A percentile compares a stretch with the other conserved stretches of the same genome.
phyloP scores from a whole-genome alignment of 1,284 basidiomycete species.

The Malassezia yamatoensis region DNA sequence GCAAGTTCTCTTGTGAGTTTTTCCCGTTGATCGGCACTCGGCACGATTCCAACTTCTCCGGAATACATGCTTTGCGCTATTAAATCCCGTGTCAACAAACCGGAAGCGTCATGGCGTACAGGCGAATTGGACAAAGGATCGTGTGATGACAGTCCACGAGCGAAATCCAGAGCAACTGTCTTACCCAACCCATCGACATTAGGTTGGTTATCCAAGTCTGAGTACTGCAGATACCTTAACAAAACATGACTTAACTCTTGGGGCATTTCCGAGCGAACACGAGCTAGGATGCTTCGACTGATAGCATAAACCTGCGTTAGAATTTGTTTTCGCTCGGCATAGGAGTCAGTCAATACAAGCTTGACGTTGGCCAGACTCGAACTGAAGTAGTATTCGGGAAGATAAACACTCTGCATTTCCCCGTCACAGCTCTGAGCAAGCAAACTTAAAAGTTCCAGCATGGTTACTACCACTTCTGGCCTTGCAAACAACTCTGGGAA shows the following conservation, averaged over 20 bases:
- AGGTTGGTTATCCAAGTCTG: slow-evolving; percentile 25
- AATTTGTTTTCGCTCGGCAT: slow-evolving; percentile 73
- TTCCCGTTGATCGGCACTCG: not conserved
- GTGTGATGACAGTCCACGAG: slow-evolving; percentile 33
- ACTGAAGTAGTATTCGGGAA: slow-evolving; percentile 70
- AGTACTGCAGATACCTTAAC: slow-evolving; percentile 54
- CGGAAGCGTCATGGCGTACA: slow-evolving; percentile 37
- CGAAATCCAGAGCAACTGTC: slow-evolving; percentile 40
- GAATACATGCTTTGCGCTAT: slow-evolving; percentile 33
- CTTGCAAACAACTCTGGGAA: slow-evolving; percentile 93
- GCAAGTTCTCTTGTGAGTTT: slow-evolving; percentile 49
- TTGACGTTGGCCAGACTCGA: slow-evolving; percentile 66
- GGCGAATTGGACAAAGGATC: slow-evolving; percentile 34
- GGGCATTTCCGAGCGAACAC: slow-evolving; percentile 75
- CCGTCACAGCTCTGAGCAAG: slow-evolving; percentile 79
- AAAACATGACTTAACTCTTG: slow-evolving; percentile 83
- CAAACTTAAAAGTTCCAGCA: slow-evolving; percentile 83
- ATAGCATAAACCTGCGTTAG: slow-evolving; percentile 64
- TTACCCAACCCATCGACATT: slow-evolving; percentile 32
- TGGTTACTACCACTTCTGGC: slow-evolving; percentile 61
- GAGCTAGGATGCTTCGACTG: slow-evolving; percentile 70
- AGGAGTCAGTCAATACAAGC: slow-evolving; percentile 77
- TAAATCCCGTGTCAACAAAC: slow-evolving; percentile 23
- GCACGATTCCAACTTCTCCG: slow-evolving; percentile 70
- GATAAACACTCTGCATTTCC: slow-evolving; percentile 87